Conservation (phyloP, 2,329 filamentous ascomycete species). For the Mollisia scopiformis region DNA sequence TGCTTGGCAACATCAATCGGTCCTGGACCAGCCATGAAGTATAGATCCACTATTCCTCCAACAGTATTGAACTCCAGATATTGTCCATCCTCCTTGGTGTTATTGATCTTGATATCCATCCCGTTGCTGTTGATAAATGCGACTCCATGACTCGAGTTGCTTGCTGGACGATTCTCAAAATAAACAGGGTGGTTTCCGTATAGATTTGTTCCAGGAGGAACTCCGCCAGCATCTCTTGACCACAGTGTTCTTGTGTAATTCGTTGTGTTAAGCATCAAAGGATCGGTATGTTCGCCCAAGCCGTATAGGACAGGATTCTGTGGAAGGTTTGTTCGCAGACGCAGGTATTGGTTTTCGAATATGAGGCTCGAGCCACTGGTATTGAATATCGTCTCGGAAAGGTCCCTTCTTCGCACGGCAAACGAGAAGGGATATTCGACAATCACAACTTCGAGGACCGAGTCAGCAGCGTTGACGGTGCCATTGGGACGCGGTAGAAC, state of each 20-base stretch:
- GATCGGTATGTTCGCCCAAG: conserved; percentile 76
- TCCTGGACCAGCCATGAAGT: conserved; percentile 49
- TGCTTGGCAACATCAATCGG: conserved; percentile 61
- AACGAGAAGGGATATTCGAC: conserved; percentile 64
- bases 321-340: conserved; percentile 71
- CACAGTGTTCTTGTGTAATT: not conserved
- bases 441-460: not conserved
- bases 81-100: not conserved
- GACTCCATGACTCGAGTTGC: conserved; percentile 68
- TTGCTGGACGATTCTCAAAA: conserved; percentile 68
- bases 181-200: conserved; percentile 77
- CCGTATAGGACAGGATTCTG: conserved; percentile 74
- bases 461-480: not conserved
- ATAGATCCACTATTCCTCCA: not conserved
- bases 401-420: conserved; percentile 51
- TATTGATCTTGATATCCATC: conserved; percentile 66
- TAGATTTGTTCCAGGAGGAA: conserved; percentile 65
- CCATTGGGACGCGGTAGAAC: not conserved
- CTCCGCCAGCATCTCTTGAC: conserved; percentile 49
- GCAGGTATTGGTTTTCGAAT: conserved; percentile 43
- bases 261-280: conserved; percentile 56
- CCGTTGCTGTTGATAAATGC: conserved; percentile 77
- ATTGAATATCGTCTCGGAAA: conserved; percentile 65
- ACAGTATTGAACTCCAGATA: not conserved
- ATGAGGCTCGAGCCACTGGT: conserved; percentile 68